phyloP scores from a whole-genome alignment of 495 filamentous ascomycete species.

The Trichocladium uniseriatum region DNA sequence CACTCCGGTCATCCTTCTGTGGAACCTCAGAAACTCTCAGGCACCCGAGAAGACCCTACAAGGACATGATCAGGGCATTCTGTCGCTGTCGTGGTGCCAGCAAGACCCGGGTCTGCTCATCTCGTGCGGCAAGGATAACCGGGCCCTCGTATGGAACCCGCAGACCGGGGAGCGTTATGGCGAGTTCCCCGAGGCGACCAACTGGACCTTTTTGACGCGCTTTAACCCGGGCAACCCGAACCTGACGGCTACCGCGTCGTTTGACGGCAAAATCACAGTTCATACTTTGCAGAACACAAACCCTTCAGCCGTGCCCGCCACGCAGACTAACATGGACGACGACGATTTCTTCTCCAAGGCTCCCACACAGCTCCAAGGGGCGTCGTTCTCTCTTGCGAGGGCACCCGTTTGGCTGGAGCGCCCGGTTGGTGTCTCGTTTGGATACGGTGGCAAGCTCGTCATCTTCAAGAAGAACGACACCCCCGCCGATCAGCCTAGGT shows the following conservation, averaged over 20 bases:
- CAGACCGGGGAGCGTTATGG: constrained; percentile 78
- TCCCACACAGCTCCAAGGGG: constrained; percentile 80
- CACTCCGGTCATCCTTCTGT: constrained; percentile 78
- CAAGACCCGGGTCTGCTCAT: constrained; percentile 86
- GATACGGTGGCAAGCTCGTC: constrained; percentile 89
- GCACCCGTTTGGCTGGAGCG: constrained; percentile 86
- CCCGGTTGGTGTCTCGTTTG: constrained; percentile 82
- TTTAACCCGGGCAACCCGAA: constrained; percentile 92
- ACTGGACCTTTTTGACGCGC: constrained; percentile 94
- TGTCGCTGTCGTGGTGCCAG: constrained; percentile 92
- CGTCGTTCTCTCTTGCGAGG: constrained; percentile 74
- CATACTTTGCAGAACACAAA: constrained; percentile 90
- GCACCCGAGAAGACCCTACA: constrained; percentile 81
- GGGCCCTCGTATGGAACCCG: constrained; percentile 92
- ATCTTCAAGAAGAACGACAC: constrained; percentile 53
- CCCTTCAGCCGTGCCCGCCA: constrained; percentile 47
- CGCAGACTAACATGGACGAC: constrained; percentile 58
- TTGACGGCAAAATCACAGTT: constrained; percentile 88
- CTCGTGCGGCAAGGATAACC: constrained; percentile 94
- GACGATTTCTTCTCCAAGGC: constrained; percentile 96
- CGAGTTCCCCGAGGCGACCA: constrained; percentile 93
- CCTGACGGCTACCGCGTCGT: constrained; percentile 87
- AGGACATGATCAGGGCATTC: constrained; percentile 84
- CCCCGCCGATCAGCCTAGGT: constrained; percentile 49
- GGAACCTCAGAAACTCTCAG: constrained; percentile 94